These are phyloP conservation scores for Ambrosiella beaveri DNA, from an alignment of 2,329 filamentous ascomycete genomes.

Conservation along the genomic window DNA sequence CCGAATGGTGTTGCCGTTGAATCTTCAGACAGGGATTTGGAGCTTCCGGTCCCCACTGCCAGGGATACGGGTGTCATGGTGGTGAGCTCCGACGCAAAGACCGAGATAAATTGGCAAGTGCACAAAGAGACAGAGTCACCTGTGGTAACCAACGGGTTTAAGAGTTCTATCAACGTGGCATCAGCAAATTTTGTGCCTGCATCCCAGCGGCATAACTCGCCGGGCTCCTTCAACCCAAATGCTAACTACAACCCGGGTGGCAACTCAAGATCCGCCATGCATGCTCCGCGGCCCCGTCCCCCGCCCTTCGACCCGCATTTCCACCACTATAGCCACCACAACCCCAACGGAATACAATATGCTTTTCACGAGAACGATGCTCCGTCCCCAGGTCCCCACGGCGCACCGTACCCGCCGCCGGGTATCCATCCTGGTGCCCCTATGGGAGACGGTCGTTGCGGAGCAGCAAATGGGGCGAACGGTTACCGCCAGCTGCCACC, in stretches of 20 bases:
- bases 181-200: neutral
- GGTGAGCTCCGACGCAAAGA: too few species aligned
- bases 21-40: neutral
- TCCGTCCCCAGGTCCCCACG: constrained; percentile 38
- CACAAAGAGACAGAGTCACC: too few species aligned
- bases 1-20: neutral
- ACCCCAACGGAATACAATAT: constrained; percentile 34
- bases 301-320: constrained; percentile 14
- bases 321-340: constrained; percentile 24
- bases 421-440: constrained; percentile 20
- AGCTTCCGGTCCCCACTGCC: too few species aligned
- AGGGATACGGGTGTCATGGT: too few species aligned
- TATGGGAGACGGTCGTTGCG: constrained; percentile 20
- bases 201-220: neutral
- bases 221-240: neutral
- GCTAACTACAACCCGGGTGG: neutral
- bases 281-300: constrained; percentile 8
- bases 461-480: constrained; percentile 17
- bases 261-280: neutral
- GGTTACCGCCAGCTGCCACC: constrained; percentile 20
- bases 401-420: constrained; percentile 29
- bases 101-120: too few species aligned
- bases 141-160: too few species aligned
- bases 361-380: constrained; percentile 36
- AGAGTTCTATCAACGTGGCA: too few species aligned